Evolutionary conservation across 768 basidiomycete species (phyloP).

Genomic region (Cytidiella melzeri): DNA sequence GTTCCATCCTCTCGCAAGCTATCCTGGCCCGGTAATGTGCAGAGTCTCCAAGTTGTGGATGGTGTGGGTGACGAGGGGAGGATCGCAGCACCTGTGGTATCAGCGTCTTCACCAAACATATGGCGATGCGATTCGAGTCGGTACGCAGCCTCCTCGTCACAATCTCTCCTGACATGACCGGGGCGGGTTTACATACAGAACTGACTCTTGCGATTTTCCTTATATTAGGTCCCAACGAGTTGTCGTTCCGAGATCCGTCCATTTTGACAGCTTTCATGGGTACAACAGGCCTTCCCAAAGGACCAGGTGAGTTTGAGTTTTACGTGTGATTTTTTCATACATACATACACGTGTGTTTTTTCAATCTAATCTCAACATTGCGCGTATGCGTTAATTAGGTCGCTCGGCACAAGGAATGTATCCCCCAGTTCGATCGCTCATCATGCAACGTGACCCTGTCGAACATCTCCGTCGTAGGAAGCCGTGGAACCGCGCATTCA

Average conservation of each 20-base stretch:
- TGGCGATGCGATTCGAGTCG: slow-evolving; percentile 52
- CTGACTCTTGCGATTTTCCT: no score
- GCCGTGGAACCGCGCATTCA: slow-evolving; percentile 28
- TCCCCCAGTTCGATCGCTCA: not conserved
- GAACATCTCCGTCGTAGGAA: slow-evolving; percentile 23
- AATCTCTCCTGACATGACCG: slow-evolving; percentile 1
- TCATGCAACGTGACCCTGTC: slow-evolving; percentile 5
- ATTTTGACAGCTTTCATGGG: slow-evolving; percentile 45
- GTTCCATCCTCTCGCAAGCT: slow-evolving; percentile 20
- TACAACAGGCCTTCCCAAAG: slow-evolving; percentile 46
- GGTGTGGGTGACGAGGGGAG: slow-evolving; percentile 6
- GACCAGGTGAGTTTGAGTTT: slow-evolving; percentile 35
- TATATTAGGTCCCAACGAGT: slow-evolving; percentile 45
- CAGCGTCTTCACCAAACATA: slow-evolving; percentile 43
- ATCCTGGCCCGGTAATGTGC: slow-evolving; percentile 16
- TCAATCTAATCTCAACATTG: no score
- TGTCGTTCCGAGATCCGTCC: slow-evolving; percentile 42
- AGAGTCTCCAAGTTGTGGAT: slow-evolving; percentile 16
- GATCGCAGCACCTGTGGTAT: slow-evolving; percentile 40
- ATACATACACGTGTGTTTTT: no score
- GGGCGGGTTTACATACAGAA: no score
- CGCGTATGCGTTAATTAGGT: no score
- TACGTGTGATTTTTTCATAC: no score
- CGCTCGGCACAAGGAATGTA: not conserved
- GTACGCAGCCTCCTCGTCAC: slow-evolving; percentile 26